Evolutionary conservation across 2,329 filamentous ascomycete genomes (phyloP), one percentile per base, ranked within the genome.

Genomic region (Fusarium nelsonii): DNA sequence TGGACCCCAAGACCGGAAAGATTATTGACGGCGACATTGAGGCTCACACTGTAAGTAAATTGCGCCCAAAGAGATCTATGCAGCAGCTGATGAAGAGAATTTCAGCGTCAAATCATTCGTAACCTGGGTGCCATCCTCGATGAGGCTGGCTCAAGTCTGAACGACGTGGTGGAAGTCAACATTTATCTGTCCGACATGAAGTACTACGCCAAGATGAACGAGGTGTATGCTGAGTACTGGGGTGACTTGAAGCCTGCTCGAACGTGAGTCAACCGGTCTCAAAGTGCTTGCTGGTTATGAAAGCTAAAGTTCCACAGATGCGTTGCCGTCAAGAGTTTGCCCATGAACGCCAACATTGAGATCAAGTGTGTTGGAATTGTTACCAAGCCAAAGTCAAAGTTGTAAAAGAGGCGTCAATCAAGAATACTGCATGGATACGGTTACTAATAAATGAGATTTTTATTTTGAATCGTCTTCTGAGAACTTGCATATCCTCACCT

Each of bases 161-260:
- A 84, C 46, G 87, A 88, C 70, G 88, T 92, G 14, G 87, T 93
- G 69, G 92, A 92, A 80, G 88, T 91, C 54, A 88, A 86, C 68
- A 88, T 93, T 69, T 93, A 92, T 81, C 82, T 93, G 46, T 86
- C 88, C 44, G 86, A 91, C 71, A 92, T 93, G 90, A 87, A 85
- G 56, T 84, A 92, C 76, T 93, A 93, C 74, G 85, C 82, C 33
- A 88, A 90, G 77, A 92, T 93, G 88, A 93, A 93, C 77, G 85
- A 85, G 71, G 86, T 90, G 28, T 93, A 92, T 72, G 85, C 86
- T 74, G 87, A 90, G 78, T 90, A 88, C 81, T 93, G 92, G 80
- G 81, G 79, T 5, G 77, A 82, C 9, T 69, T 80, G 0, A 84
- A 84, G 71, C 82, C 82, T 2, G 79, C 78, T 36, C 69, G 79